Conservation (phyloP, 1,284 basidiomycete genomes). For the Pseudozyma sp. region DNA sequence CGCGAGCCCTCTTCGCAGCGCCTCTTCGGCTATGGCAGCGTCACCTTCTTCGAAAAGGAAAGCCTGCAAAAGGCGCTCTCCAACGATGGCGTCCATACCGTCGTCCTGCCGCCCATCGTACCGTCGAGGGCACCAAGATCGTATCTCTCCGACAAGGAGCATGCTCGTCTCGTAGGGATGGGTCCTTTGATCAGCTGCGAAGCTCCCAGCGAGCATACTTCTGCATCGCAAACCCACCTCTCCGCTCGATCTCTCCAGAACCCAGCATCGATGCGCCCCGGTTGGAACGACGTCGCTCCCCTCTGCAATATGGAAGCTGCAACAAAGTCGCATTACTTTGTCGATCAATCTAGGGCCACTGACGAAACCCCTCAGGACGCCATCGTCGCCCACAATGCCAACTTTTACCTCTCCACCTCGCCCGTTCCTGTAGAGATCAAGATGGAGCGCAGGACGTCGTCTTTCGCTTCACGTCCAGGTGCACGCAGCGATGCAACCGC, state of each 20-base stretch:
- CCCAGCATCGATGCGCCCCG: constrained; percentile 34
- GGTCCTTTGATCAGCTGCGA: constrained; percentile 26
- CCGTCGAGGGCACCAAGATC: constrained; percentile 39
- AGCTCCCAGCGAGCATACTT: constrained; percentile 5
- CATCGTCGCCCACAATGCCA: constrained; percentile 21
- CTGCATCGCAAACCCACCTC: constrained; percentile 19
- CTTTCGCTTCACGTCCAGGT: constrained; percentile 11
- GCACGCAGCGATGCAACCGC: constrained; percentile 1
- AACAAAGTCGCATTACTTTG: constrained; percentile 17
- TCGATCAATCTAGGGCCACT: constrained; percentile 30
- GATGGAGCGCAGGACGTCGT: constrained; percentile 27
- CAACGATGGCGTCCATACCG: constrained; percentile 28
- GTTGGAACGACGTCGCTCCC: constrained; percentile 46
- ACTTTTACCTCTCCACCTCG: constrained; percentile 34
- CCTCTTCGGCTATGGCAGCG: constrained; percentile 40
- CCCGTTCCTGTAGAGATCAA: constrained; percentile 32
- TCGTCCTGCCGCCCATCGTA: constrained; percentile 34
- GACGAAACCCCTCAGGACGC: constrained; percentile 33
- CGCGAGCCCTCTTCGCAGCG: constrained; percentile 30
- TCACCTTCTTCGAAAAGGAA: constrained; percentile 37
- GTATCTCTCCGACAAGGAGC: constrained; percentile 36
- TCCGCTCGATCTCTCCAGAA: constrained; percentile 37
- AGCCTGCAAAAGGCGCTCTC: constrained; percentile 37
- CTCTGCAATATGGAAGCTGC: constrained; percentile 29
- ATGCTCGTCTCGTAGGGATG: constrained; percentile 29